Base-by-base conservation (phyloP, 352 stramenopile genomes). In the Phytopythium helicoides region DNA sequence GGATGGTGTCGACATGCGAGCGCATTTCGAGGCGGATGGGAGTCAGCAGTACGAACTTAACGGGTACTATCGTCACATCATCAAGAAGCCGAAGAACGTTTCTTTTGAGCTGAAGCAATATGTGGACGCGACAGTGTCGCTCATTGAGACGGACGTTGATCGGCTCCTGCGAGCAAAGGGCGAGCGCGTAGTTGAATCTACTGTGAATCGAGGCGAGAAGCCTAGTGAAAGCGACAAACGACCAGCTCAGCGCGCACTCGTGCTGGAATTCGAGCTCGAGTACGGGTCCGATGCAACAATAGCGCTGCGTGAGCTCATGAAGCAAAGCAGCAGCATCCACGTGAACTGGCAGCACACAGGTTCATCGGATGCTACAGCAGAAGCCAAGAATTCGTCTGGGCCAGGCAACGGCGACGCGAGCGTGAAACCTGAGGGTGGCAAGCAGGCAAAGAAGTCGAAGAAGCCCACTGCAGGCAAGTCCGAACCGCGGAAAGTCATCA, bases 301-400 rank as follows among this genome's bases (percentile, higher is more conserved):
- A 58, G 93, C 90, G 21, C 66, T 98, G 19, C 76, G 94, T 35
- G 94, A 98, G 56, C 65, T 98, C n/a, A 95, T 95, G 60, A 97
- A 97, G 68, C 76, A 80, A 64, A 97, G 64, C 71, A 98, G 65
- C 73, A 97, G 71, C 47, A 66, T 80, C 25, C 68, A 89, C 53
- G 75, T 89, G 18, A 81, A 87, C 52, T 81, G 74, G 71, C 71
- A 88, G 52, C 53, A 76, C 3, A 57, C 53, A n/a, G 26, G 35
- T 0, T 60, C 12, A 34, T 47, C 34, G 0, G 50, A 58, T 19
- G 35, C 47, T 37, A 25, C 42, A 36, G 22, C 23, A 10, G 35
- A 6, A 15, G 55, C 49, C 36, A 54, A 19, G 9, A n/a, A 28
- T 14, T 26, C 5, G 9, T 33, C 28, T 10, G 28, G 28, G 9